These are phyloP conservation scores for Myxozyma vanderwaltii DNA, from an alignment of 805 yeast genomes.

Conservation along the genomic window DNA sequence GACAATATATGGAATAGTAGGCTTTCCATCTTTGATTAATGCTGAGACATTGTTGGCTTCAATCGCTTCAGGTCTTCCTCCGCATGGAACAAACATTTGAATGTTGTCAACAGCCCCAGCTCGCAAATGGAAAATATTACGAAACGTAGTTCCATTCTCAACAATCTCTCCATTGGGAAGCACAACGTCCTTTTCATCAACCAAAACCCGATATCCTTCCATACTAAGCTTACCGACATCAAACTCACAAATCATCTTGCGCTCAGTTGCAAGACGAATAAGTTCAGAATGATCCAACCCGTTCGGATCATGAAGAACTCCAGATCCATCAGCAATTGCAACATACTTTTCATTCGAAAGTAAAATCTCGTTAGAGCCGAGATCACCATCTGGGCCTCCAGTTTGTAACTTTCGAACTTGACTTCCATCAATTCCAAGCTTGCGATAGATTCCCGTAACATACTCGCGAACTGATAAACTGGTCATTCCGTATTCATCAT, in stretches of 20 bases:
- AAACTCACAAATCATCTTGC: constrained; percentile 72
- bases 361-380: constrained; percentile 92
- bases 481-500: constrained; percentile 97
- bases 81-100: constrained; percentile 94
- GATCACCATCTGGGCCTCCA: constrained; percentile 99
- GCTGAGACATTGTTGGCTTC: constrained; percentile 77
- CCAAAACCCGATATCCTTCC: constrained; percentile 78
- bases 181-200: constrained; percentile 77
- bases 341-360: constrained; percentile 84
- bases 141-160: constrained; percentile 82
- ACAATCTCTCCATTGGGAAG: constrained; percentile 78
- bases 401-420: constrained; percentile 83
- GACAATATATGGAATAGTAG: constrained; percentile 81
- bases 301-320: constrained; percentile 87
- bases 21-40: constrained; percentile 76
- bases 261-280: constrained; percentile 69
- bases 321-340: constrained; percentile 92
- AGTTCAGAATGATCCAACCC: constrained; percentile 85
- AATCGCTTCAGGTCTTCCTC: constrained; percentile 97
- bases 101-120: constrained; percentile 64
- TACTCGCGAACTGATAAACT: constrained; percentile 90
- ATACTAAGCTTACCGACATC: constrained; percentile 67
- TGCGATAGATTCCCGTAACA: constrained; percentile 83
- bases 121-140: constrained; percentile 86
- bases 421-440: constrained; percentile 61